Base-by-base conservation (phyloP, 2,329 filamentous ascomycete species). In the Ilyonectria sp. region DNA sequence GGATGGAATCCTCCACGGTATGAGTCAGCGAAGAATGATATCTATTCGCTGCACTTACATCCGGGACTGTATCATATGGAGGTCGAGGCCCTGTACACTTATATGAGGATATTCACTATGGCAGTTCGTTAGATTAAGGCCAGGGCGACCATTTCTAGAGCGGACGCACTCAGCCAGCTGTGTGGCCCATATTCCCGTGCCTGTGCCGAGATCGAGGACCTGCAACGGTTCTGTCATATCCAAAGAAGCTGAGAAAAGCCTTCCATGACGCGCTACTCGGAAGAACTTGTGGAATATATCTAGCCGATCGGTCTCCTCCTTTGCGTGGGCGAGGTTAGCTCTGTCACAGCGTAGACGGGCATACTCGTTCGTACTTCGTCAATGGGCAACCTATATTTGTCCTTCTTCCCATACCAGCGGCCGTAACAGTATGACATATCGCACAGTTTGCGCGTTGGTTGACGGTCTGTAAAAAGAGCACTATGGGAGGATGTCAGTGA, bases 241-340 rank as follows among this genome's bases (percentile, higher is more conserved):
- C 2, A 67, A 47, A 5, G 61, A 43, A 33, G 67, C 43, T 44
- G 65, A 66, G 44, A 68, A 70, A 8, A 69, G 53, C 23, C n/a
- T 52, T 5, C 83, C 78, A 46, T 86, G 83, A 70, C 91, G 89
- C 56, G 88, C 88, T 21, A 91, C 87, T 17, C 85, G 83, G 75
- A 93, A 91, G 71, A 94, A 82, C 75, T 92, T 91, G 83, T 94
- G 92, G 77, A 93, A 91, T 54, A 94, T 91, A 77, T 95, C 93
- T 77, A 94, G 87, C 72, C 92, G 89, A 79, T 94, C 91, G 78
- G 90, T 89, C 78, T 94, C 92, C 67, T 84, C 81, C 86, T 91
- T 64, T 26, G 31, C 43, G 29, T 37, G 23, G 23, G 17, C 6
- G 33, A 35, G 33, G 33, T 35, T 35, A 35, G 33, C 6, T 35